Base-by-base conservation (phyloP, 805 yeast species). In the Kodamaea laetipori region DNA sequence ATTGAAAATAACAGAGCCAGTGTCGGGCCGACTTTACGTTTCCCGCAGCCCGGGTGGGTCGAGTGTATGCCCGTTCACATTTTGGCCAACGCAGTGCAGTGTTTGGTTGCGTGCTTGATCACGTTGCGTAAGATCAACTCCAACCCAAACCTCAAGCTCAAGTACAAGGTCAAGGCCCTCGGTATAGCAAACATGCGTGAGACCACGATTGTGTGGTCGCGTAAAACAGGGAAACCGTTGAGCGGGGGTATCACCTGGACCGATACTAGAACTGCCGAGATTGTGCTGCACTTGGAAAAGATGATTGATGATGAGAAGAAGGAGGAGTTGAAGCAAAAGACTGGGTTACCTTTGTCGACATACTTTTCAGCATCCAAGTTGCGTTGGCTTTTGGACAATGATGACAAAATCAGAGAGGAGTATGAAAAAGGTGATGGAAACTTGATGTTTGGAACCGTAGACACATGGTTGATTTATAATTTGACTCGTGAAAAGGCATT, bases 131-230 rank as follows among this genome's bases (percentile, higher is more conserved):
- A 71, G 43, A 61, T 81, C 52, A 84, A 84, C 65, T 68, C 65
- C 51, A 67, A 74, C 50, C 78, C 78, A 6, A 67, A 73, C 37
- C 67, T 73, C 33, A 64, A 72, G 46, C 63, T 79, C 54, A 73
- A 84, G 60, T 84, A 79, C 61, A 74, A 73, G 52, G 81, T 90
- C 46, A 78, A 73, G 46, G 81, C 87, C 37, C 76, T 90, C 53
- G 98, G 98, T 18, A 80, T 90, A 53, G 94, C 97, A 41, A 92
- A 90, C 67, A 95, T 92, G 94, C 80, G 98, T 61, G 98, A 90
- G 68, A 90, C 98, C 33, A 84, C 96, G 21, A 76, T 85, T 42
- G 82, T 90, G 38, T 90, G 97, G 97, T 84, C 89, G 45, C 77
- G 81, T 52, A 72, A 72, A 41, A 89, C 97, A 2, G 97, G 97